Base-by-base conservation (phyloP, 2,329 filamentous ascomycete genomes). In the Emmonsia crescens region DNA sequence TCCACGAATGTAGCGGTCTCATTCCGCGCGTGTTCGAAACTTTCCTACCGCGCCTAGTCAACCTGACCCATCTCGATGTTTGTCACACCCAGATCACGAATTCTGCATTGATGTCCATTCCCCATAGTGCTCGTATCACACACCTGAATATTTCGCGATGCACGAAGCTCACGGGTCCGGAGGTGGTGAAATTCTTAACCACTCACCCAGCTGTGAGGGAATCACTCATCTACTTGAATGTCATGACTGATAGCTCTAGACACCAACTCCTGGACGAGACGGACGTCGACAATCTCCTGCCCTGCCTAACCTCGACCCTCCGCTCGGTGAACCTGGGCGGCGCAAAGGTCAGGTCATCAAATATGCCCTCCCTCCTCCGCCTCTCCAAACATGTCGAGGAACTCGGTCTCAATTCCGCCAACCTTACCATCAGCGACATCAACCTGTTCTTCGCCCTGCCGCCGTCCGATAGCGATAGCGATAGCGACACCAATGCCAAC, bases 111-210 rank as follows among this genome's bases (percentile, higher is more conserved):
- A 77, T 82, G 67, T 84, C 84, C 24, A 89, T 93, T 64, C 88
- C 89, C 0, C 71, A 79, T n/a, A 86, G 86, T 4, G 89, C 89
- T 12, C 80, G 78, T 64, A 81, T 93, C 65, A 91, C 87, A 0
- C 89, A 94, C 71, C 77, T 94, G 60, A 92, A 91, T 69, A 76
- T 94, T 55, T 85, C 87, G 65, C 89, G 89, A 74, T 93, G 89
- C 78, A 85, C 83, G 59, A 80, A 84, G 60, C 79, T 94, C 60
- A 83, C 84, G 10, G 85, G 88, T 0, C 77, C 83, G 16, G 82
- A 77, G 9, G 83, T 93, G 19, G 84, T 91, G 64, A 79, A 86
- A 62, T 92, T 93, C 70, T 74, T 93, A 63, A 80, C 82, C 16
- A 83, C 82, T 33, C 89, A 93, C 70, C 87, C 88, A 1, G 86